A percentile compares a stretch with the other conserved stretches of the same genome.
Conservation (phyloP, 768 basidiomycete genomes). For the Tylopilus plumbeoviolaceoides region DNA sequence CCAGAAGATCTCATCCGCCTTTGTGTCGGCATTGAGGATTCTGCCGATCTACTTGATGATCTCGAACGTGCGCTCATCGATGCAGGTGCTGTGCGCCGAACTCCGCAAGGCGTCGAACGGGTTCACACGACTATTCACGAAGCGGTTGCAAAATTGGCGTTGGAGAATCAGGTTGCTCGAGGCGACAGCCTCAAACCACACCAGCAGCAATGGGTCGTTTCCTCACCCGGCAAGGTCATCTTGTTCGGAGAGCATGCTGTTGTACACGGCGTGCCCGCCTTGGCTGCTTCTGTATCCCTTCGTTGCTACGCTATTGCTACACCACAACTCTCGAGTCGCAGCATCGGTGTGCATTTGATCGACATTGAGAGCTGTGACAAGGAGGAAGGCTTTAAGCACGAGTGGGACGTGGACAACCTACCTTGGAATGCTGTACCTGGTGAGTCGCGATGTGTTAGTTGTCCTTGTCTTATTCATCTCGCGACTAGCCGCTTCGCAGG, state of each 20-base stretch:
- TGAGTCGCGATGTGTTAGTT: constrained; percentile 2
- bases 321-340: constrained; percentile 54
- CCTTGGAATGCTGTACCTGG: constrained; percentile 74
- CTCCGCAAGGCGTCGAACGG: constrained; percentile 38
- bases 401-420: constrained; percentile 74
- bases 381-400: constrained; percentile 53
- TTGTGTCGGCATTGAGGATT: constrained; percentile 97
- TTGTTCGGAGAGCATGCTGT: constrained; percentile 99
- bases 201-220: constrained; percentile 76
- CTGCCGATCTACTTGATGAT: constrained; percentile 89
- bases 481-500: constrained; percentile 13
- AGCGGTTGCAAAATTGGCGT: constrained; percentile 67
- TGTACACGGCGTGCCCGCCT: constrained; percentile 95
- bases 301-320: constrained; percentile 88
- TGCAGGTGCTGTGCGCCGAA: constrained; percentile 77
- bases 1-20: constrained; percentile 98
- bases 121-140: constrained; percentile 49
- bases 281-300: constrained; percentile 93
- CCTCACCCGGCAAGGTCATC: constrained; percentile 97
- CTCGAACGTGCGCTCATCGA: constrained; percentile 89
- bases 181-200: constrained; percentile 8
- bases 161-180: constrained; percentile 26
- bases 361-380: constrained; percentile 52
- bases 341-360: constrained; percentile 57
- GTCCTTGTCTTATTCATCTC: background rate